Conservation (phyloP, 2,329 filamentous ascomycete species). For the Venturia carpophila region DNA sequence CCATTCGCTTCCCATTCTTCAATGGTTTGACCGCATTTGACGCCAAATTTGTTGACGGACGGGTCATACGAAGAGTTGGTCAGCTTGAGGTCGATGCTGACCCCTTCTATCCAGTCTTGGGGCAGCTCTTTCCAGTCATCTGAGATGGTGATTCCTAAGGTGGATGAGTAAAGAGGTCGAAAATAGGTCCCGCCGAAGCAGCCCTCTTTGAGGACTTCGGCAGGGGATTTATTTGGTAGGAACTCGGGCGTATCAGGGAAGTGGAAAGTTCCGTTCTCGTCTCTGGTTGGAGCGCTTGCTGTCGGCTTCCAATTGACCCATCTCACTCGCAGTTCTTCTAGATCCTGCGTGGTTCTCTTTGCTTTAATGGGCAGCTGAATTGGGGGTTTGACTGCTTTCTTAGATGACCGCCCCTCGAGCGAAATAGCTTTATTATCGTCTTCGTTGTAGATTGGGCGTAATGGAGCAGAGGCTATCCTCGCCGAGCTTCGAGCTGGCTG, state of each 20-base stretch:
- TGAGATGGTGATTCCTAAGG: slow-evolving; percentile 35
- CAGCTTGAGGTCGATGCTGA: slow-evolving; percentile 36
- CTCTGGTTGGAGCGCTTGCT: slow-evolving; percentile 36
- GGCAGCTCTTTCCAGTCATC: slow-evolving; percentile 45
- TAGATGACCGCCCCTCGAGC: neutral
- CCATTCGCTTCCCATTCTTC: slow-evolving; percentile 49
- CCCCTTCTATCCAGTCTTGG: slow-evolving; percentile 34
- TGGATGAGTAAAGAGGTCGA: slow-evolving; percentile 40
- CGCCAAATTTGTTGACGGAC: slow-evolving; percentile 46
- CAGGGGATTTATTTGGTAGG: slow-evolving; percentile 46
- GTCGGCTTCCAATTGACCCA: slow-evolving; percentile 40
- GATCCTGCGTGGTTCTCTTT: neutral
- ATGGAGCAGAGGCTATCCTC: slow-evolving; percentile 37
- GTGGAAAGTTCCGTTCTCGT: slow-evolving; percentile 38
- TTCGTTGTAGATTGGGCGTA: slow-evolving; percentile 34
- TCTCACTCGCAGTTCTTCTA: slow-evolving; percentile 26
- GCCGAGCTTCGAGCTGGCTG: slow-evolving; percentile 40
- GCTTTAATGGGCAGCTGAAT: neutral
- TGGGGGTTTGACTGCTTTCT: neutral
- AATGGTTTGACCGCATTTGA: slow-evolving; percentile 46
- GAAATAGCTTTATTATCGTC: slow-evolving; percentile 25
- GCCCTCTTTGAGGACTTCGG: slow-evolving; percentile 45
- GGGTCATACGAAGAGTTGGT: slow-evolving; percentile 38
- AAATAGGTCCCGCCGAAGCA: slow-evolving; percentile 48
- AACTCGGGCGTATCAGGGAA: slow-evolving; percentile 41